Percentiles rank a stretch among this genome's conserved stretches.
These are phyloP conservation scores for Paraurostyla sp. DNA, from an alignment of 73 alveolate genomes.

Conservation along the genomic window DNA sequence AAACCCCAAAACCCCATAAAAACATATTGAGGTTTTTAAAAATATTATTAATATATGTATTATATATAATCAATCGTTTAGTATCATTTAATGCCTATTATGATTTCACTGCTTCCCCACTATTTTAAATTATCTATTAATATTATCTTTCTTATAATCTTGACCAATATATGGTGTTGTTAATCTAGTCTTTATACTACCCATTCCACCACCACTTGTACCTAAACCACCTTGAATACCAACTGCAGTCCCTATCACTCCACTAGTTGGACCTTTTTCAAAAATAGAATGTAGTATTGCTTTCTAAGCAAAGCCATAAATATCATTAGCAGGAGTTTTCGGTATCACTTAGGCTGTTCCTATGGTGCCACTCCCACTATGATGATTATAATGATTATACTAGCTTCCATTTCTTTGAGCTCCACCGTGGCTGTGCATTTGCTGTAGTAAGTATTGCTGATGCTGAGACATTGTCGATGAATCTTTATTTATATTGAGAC, in stretches of 20 bases:
- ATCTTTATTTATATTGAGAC: not conserved
- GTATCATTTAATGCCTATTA: too few species aligned
- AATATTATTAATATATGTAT: too few species aligned
- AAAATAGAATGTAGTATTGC: slow-evolving; percentile 39
- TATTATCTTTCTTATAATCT: not conserved
- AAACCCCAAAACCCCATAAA: too few species aligned
- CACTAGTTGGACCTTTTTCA: not conserved
- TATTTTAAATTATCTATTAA: not conserved
- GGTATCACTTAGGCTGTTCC: slow-evolving; percentile 33
- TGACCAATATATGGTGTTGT: slow-evolving; percentile 25
- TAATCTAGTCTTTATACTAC: not conserved
- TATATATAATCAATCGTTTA: too few species aligned
- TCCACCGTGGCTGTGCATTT: slow-evolving; percentile 20
- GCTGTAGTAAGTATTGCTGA: not conserved
- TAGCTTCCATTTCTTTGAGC: not conserved
- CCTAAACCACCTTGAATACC: slow-evolving; percentile 3
- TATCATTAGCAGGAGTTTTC: slow-evolving; percentile 34
- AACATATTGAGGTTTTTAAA: too few species aligned
- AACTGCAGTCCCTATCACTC: not conserved
- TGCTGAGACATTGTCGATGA: slow-evolving; percentile 2
- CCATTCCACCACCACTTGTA: not conserved
- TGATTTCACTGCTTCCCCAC: slow-evolving; percentile 1
- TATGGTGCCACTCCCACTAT: slow-evolving; percentile 12
- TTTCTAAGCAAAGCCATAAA: slow-evolving; percentile 37
- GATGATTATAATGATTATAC: not conserved